These are phyloP conservation scores for Blastobotrys arbuscula DNA, from an alignment of 1,139 yeast genomes.

Conservation along the genomic window DNA sequence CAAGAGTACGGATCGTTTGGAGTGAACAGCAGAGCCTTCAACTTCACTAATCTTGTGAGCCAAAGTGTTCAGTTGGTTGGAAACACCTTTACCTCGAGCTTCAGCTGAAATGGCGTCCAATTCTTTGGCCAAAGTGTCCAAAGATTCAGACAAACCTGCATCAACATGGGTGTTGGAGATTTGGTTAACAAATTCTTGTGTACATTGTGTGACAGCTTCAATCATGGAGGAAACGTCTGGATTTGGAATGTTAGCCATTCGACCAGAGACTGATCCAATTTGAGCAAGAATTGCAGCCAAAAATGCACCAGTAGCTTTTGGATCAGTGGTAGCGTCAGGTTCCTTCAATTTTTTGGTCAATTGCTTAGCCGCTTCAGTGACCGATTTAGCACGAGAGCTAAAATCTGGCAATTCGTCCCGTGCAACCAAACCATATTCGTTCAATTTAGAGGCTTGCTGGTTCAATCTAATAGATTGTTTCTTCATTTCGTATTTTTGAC, in stretches of 20 bases:
- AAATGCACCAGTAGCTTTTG: background rate
- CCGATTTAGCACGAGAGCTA: background rate
- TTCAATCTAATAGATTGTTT: slow-evolving; percentile 9
- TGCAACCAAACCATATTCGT: background rate
- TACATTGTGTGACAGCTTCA: slow-evolving; percentile 30
- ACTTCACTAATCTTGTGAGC: background rate
- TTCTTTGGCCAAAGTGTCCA: background rate
- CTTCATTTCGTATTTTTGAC: slow-evolving; percentile 16
- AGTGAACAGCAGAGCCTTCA: background rate
- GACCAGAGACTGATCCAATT: background rate
- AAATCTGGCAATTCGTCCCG: background rate
- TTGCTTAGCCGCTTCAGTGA: background rate
- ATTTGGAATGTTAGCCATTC: background rate
- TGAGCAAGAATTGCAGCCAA: background rate
- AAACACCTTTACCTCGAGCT: slow-evolving; percentile 6
- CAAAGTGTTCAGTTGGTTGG: background rate
- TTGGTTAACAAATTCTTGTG: slow-evolving; percentile 19
- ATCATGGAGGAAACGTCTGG: slow-evolving; percentile 12
- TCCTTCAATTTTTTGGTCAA: background rate
- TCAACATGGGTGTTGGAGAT: background rate
- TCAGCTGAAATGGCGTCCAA: background rate
- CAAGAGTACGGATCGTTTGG: background rate
- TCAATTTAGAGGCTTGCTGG: background rate
- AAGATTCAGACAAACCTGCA: background rate
- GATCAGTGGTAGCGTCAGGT: background rate